phyloP scores from a whole-genome alignment of 495 filamentous ascomycete genomes.

The Aspergillus haitiensis region DNA sequence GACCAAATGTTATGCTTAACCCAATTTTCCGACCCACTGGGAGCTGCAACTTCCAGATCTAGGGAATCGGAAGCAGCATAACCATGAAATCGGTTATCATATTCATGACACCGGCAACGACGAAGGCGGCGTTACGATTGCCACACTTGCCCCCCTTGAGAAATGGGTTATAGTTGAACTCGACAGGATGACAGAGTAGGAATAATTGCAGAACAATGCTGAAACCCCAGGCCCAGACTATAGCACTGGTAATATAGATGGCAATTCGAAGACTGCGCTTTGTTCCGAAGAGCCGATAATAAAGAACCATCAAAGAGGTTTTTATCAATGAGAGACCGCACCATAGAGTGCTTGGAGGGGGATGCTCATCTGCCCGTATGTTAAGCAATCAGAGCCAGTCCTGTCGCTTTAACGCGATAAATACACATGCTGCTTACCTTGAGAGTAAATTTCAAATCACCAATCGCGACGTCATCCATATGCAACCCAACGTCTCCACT shows the following conservation, averaged over 20 bases:
- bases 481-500: neutral
- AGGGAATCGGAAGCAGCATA: conserved; percentile 48
- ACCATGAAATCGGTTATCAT: conserved; percentile 54
- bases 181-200: conserved; percentile 44
- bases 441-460: neutral
- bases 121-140: conserved; percentile 47
- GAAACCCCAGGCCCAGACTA: conserved; percentile 21
- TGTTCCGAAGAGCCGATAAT: conserved; percentile 21
- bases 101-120: conserved; percentile 48
- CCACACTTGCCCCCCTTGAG: conserved; percentile 47
- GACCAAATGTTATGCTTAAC: conserved; percentile 46
- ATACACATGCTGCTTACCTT: neutral
- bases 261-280: conserved; percentile 20
- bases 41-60: conserved; percentile 49
- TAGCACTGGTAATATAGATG: conserved; percentile 1
- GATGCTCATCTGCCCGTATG: conserved; percentile 6
- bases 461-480: neutral
- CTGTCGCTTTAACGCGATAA: too few species aligned
- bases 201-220: conserved; percentile 20
- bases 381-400: neutral
- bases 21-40: conserved; percentile 48
- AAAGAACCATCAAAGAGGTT: conserved; percentile 23
- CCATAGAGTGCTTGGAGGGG: conserved; percentile 18
- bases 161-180: conserved; percentile 48
- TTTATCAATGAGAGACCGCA: conserved; percentile 20